Evolutionary conservation across 306 rosid species (phyloP).

Genomic region (Malus asiatica): DNA sequence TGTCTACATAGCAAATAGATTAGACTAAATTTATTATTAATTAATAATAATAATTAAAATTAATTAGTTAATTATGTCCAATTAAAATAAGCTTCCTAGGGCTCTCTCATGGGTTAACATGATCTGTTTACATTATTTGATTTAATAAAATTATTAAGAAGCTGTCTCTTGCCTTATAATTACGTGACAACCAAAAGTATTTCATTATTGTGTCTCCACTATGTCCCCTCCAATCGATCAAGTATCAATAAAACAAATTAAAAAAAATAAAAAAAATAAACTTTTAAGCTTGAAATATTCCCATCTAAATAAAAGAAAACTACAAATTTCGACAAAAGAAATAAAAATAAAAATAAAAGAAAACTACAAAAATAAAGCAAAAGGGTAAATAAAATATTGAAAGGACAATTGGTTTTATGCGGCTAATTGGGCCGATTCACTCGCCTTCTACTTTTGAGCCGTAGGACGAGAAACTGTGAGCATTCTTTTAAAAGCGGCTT

Average conservation of each 20-base stretch:
- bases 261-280: neutral
- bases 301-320: neutral
- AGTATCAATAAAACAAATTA: neutral
- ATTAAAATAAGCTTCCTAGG: neutral
- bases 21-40: neutral
- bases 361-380: no score
- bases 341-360: no score
- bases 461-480: no score
- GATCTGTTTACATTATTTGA: constrained; percentile 2
- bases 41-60: neutral
- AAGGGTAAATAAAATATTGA: neutral
- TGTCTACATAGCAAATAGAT: neutral
- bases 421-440: no score
- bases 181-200: constrained; percentile 32
- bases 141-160: constrained; percentile 4
- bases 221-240: constrained; percentile 15
- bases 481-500: no score
- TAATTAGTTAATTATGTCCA: neutral
- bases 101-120: constrained; percentile 9
- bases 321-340: no score
- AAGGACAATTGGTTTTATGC: no score
- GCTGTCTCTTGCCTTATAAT: constrained; percentile 19
- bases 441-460: no score
- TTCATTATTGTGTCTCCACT: constrained; percentile 32
- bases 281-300: neutral